Percentiles rank a stretch among this genome's conserved stretches.
Evolutionary conservation across 2,329 filamentous ascomycete species (phyloP).

Genomic region (Monilinia fructicola): DNA sequence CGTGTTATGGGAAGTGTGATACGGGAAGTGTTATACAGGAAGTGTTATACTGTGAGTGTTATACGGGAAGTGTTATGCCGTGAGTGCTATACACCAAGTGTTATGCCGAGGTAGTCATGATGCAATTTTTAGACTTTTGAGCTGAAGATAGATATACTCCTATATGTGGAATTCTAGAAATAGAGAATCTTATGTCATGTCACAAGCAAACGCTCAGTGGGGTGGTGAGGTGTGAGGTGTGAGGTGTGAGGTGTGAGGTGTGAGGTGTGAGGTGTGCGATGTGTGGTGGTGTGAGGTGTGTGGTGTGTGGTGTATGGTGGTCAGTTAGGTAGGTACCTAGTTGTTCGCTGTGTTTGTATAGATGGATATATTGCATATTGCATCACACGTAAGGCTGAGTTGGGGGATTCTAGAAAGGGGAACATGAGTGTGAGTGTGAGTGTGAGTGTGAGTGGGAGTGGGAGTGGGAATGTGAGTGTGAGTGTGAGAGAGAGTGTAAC

Average conservation of each 20-base stretch:
- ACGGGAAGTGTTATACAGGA: no score
- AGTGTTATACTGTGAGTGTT: neutral
- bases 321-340: neutral
- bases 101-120: neutral
- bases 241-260: no score
- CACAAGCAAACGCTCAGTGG: no score
- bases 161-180: constrained; percentile 2
- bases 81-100: no score
- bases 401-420: neutral
- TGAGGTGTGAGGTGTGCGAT: neutral
- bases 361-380: neutral
- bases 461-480: no score
- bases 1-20: no score
- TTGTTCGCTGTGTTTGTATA: neutral
- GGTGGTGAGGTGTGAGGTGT: neutral
- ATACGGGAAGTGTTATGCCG: neutral
- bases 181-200: constrained; percentile 16
- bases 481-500: neutral
- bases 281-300: neutral
- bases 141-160: neutral
- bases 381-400: constrained; percentile 17
- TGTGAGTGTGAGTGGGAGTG: neutral
- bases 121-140: constrained; percentile 2
- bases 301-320: neutral
- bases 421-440: neutral